These are phyloP conservation scores for Thymus mandschuricus DNA, from an alignment of 257 asterid genomes.

Conservation along the genomic window DNA sequence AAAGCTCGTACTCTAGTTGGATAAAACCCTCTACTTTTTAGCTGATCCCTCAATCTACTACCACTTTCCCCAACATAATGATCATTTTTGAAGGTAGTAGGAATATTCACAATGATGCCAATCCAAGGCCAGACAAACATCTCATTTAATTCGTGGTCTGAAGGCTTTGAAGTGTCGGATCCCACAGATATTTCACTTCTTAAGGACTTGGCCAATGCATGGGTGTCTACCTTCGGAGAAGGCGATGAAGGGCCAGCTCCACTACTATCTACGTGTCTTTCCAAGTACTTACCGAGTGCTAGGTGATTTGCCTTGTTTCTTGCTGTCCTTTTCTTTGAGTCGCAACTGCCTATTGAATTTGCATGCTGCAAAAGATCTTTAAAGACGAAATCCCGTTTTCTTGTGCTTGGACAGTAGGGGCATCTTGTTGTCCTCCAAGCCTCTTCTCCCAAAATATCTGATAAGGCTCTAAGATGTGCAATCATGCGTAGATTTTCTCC, in stretches of 20 bases:
- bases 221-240: slow-evolving; percentile 31
- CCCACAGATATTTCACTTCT: slow-evolving; percentile 44
- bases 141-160: slow-evolving; percentile 64
- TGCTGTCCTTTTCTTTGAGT: slow-evolving; percentile 59
- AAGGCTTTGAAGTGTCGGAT: slow-evolving; percentile 51
- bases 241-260: slow-evolving; percentile 42
- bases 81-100: slow-evolving; percentile 59
- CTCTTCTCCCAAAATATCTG: slow-evolving; percentile 76
- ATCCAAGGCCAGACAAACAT: slow-evolving; percentile 98
- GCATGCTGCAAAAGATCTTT: slow-evolving; percentile 78
- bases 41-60: slow-evolving; percentile 66
- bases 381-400: slow-evolving; percentile 54
- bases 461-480: slow-evolving; percentile 67
- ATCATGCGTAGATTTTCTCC: slow-evolving; percentile 77
- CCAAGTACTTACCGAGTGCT: slow-evolving; percentile 41
- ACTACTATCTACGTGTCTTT: slow-evolving; percentile 40
- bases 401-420: slow-evolving; percentile 71
- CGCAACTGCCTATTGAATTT: slow-evolving; percentile 59
- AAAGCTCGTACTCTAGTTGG: slow-evolving; percentile 76
- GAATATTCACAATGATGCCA: slow-evolving; percentile 71
- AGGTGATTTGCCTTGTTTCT: slow-evolving; percentile 70
- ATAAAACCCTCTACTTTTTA: slow-evolving; percentile 60
- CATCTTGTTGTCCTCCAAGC: slow-evolving; percentile 57
- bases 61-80: slow-evolving; percentile 80
- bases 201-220: slow-evolving; percentile 66